Conservation (phyloP, 202 grass and related monocot genomes). For the Setaria viridis region DNA sequence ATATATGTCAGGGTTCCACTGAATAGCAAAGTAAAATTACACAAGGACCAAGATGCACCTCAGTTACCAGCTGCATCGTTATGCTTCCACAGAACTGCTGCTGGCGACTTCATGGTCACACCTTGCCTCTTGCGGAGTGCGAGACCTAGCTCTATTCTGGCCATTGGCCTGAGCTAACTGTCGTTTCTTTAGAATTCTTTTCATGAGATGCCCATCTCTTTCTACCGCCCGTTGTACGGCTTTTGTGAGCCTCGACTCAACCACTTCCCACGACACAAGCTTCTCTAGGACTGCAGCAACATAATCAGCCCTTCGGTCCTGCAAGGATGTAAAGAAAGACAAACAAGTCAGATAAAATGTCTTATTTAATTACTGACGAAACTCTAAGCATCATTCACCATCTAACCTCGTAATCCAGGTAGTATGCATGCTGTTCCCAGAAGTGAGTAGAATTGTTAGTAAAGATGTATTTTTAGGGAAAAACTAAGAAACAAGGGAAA, state of each 20-base stretch:
- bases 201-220: conserved; percentile 43
- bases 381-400: conserved; percentile 2
- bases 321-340: conserved; percentile 29
- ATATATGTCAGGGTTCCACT: too few relatives aligned
- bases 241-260: conserved; percentile 63
- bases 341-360: neutral
- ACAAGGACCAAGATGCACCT: neutral
- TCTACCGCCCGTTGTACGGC: conserved; percentile 50
- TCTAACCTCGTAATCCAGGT: conserved; percentile 90
- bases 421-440: conserved; percentile 81
- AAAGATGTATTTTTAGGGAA: neutral
- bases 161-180: conserved; percentile 9
- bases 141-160: conserved; percentile 20
- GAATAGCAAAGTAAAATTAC: neutral
- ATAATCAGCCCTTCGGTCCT: conserved; percentile 82
- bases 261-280: conserved; percentile 84
- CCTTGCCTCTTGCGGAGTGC: conserved; percentile 29
- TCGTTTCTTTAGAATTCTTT: conserved; percentile 40
- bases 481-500: neutral
- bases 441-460: conserved; percentile 18
- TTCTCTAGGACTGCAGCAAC: conserved; percentile 76
- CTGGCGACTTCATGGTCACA: conserved; percentile 39
- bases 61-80: neutral
- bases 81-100: conserved; percentile 30
- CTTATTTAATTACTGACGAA: conserved; percentile 2